Evolutionary conservation across 768 basidiomycete genomes (phyloP).

Genomic region (Kwoniella dendrophila): DNA sequence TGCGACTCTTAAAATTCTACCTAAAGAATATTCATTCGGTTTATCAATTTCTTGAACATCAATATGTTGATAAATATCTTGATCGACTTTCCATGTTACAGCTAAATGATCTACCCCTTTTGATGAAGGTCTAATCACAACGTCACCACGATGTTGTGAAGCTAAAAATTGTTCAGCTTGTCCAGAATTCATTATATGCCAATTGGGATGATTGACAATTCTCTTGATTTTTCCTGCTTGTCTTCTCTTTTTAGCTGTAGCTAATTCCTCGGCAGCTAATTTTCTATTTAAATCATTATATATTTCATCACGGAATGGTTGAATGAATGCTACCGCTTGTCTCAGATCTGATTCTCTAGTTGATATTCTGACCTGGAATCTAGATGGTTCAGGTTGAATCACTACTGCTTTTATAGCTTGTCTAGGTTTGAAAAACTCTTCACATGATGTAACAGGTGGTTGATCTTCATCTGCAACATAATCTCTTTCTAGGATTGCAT

Average conservation of each 20-base stretch:
- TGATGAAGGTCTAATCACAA: slow-evolving; percentile 93
- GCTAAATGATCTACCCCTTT: slow-evolving; percentile 91
- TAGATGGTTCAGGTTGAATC: slow-evolving; percentile 67
- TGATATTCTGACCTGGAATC: slow-evolving; percentile 74
- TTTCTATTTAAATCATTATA: slow-evolving; percentile 50
- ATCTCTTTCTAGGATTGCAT: slow-evolving; percentile 70
- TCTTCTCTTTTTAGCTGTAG: slow-evolving; percentile 79
- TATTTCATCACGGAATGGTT: slow-evolving; percentile 49
- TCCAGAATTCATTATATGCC: slow-evolving; percentile 87
- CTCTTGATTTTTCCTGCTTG: slow-evolving; percentile 77
- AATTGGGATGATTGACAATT: slow-evolving; percentile 96
- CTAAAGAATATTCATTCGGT: slow-evolving; percentile 56
- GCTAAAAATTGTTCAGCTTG: slow-evolving; percentile 89
- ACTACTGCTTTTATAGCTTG: slow-evolving; percentile 80
- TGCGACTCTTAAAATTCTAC: slow-evolving; percentile 57
- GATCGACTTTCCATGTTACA: slow-evolving; percentile 98
- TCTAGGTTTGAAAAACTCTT: slow-evolving; percentile 69
- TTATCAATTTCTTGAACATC: slow-evolving; percentile 59
- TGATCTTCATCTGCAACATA: slow-evolving; percentile 60
- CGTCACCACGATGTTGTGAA: slow-evolving; percentile 89
- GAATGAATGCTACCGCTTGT: slow-evolving; percentile 40
- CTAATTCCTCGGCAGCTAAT: slow-evolving; percentile 60
- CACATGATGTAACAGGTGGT: slow-evolving; percentile 45
- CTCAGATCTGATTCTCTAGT: slow-evolving; percentile 58
- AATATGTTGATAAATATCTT: slow-evolving; percentile 93